Base-by-base conservation (phyloP, 192 early-diverging fungal species). In the Rhizophagus clarus region DNA sequence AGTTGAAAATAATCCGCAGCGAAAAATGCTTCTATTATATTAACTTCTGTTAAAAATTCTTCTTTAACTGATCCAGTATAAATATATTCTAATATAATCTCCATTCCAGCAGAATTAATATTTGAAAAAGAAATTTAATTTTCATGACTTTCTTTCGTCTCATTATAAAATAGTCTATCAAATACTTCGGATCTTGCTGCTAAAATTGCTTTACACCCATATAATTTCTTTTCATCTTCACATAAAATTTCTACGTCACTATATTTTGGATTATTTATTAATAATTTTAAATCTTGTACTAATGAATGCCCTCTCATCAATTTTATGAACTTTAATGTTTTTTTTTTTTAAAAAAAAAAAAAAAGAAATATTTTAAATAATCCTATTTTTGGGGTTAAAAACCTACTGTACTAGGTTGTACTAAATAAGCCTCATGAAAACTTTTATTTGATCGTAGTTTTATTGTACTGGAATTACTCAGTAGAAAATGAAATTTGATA, bases 1-100 rank as follows among this genome's bases (percentile, higher is more conserved):
- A 74, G 20, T 74, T 74, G 72, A 74, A 74, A 49, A 32, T 31
- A 74, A 74, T 60, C 72, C 10, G 49, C 72, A 3, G 45, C 72
- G 6, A 28, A 11, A 32, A 31, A 74, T 0, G 45, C 31, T n/a
- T 74, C 72, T 3, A 74, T 14, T 17, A 17, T 45, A 51, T 74
- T 49, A 11, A 60, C 72, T 22, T 24, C 7, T 22, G 72, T 74
- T 12, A 74, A 32, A 28, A 14, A 24, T 12, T 56, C 26, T 17
- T 74, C 26, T 15, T 28, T 60, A 49, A 74, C 47, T n/a, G 22
- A 12, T 0, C 45, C 42, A 20, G 72, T 74, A 51, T 74, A 74
- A 22, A 74, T 31, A 49, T 49, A 74, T 60, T 74, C 72, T 28
- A 74, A 60, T 15, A 74, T 49, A 17, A 60, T 17, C 14, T 51